Evolutionary conservation across 352 stramenopile species (phyloP), one percentile per base, ranked within the genome.

Genomic region (Elongisporangium anandrum): DNA sequence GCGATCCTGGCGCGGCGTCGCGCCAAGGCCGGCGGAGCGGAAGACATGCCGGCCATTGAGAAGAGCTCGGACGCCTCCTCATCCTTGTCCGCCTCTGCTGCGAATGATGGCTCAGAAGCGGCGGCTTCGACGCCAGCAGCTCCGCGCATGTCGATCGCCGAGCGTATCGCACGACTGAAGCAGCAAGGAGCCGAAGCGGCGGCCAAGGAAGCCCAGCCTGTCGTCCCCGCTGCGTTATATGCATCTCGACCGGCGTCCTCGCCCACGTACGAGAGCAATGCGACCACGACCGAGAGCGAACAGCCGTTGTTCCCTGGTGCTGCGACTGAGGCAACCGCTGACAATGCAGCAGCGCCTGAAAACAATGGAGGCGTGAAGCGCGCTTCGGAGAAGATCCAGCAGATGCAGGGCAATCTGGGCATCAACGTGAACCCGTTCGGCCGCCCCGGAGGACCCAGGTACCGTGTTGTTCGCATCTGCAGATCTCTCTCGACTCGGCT

Each of bases 371-470:
- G 70, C 19, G 54, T 61, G 47, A 62, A 60, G 22, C 68, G 65
- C 19, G 60, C 77, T 54, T 75, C 75, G 34, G 73, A 75, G 60
- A 76, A 81, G 54, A 93, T 95, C 62, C 75, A 89, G 54, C 73
- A 90, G 57, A 58, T 95, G 8, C 84, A 95, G 65, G 84, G 84
- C 5, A 93, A 68, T 63, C 59, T 93, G n/a, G 86, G 79, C 4
- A 90, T 95, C 61, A 91, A 91, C 60, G 74, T 95, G 52, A 95
- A 94, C 65, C 76, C 83, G 5, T 95, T 95, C 55, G 69, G 66
- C 48, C 75, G 82, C 38, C 62, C 79, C 20, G 73, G 78, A 16
- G 62, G 60, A 59, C 52, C 68, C n/a, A 61, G 61, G 55, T 62
- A 13, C 50, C 48, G 4, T 21, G 19, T 52, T 52, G 47, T 10